phyloP scores from a whole-genome alignment of 805 yeast genomes.

The Candida nitratophila region DNA sequence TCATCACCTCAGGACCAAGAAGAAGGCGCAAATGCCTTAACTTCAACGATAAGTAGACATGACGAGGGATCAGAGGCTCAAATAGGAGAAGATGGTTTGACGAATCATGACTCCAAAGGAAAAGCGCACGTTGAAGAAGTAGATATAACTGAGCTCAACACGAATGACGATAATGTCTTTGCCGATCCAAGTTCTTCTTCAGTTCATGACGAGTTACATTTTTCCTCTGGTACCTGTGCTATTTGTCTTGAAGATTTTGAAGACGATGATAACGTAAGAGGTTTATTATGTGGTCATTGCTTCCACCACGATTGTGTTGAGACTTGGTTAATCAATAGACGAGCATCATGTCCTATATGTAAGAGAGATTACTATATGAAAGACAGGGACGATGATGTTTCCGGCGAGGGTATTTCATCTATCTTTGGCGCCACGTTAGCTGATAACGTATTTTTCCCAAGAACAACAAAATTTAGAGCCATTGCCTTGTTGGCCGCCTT shows the following conservation, averaged over 20 bases:
- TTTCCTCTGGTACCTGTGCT: conserved; percentile 67
- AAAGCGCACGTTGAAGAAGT: neutral
- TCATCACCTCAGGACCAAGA: too few species aligned
- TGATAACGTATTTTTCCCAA: conserved; percentile 11
- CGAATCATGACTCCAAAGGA: neutral
- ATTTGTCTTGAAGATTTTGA: conserved; percentile 67
- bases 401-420: neutral
- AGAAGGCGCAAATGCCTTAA: neutral
- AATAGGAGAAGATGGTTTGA: too few species aligned
- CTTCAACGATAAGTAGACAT: neutral
- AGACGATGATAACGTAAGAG: conserved; percentile 59
- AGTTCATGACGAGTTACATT: conserved; percentile 31
- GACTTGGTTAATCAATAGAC: conserved; percentile 70
- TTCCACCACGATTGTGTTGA: conserved; percentile 75
- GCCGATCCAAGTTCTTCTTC: too few species aligned
- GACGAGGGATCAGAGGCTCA: neutral
- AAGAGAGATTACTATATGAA: conserved; percentile 56
- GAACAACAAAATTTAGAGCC: conserved; percentile 20
- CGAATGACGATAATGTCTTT: neutral
- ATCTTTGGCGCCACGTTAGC: conserved; percentile 13
- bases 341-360: conserved; percentile 82
- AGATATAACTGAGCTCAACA: neutral
- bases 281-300: conserved; percentile 75
- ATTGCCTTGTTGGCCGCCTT: conserved; percentile 18
- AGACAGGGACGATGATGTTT: conserved; percentile 10